phyloP scores from a whole-genome alignment of 345 rosid species.

The Murraya koenigii region DNA sequence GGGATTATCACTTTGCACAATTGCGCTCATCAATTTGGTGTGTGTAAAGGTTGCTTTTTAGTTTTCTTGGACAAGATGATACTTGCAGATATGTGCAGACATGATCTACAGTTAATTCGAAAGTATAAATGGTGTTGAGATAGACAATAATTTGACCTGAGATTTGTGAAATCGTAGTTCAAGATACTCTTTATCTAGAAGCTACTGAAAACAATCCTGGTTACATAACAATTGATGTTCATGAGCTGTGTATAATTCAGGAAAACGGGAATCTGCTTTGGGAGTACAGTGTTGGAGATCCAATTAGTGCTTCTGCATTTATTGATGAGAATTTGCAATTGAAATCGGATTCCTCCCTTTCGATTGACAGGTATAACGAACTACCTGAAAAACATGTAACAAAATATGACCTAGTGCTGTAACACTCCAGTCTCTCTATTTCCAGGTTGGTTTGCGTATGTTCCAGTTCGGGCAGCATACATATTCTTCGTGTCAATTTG shows the following conservation, averaged over 20 bases:
- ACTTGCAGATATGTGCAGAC: neutral
- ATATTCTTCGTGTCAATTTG: constrained; percentile 45
- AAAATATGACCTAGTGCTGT: neutral
- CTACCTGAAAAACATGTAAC: neutral
- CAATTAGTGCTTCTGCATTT: constrained; percentile 85
- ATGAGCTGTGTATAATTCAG: constrained; percentile 37
- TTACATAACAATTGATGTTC: neutral
- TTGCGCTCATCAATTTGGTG: neutral
- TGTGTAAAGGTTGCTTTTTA: neutral
- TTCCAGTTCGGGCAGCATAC: constrained; percentile 57
- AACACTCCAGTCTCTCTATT: constrained; percentile 2
- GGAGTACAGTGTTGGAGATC: constrained; percentile 67
- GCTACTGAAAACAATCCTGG: neutral
- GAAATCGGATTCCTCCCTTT: constrained; percentile 30
- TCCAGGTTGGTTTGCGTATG: constrained; percentile 81
- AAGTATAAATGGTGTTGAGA: neutral
- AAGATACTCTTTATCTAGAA: neutral
- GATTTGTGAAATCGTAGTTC: neutral
- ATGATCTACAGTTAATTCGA: neutral
- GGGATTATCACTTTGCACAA: too few species aligned
- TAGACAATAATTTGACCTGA: neutral
- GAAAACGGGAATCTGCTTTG: constrained; percentile 62
- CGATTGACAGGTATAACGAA: constrained; percentile 55
- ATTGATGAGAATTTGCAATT: constrained; percentile 75
- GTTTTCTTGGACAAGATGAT: neutral